Evolutionary conservation across 768 basidiomycete genomes (phyloP), one percentile per base, ranked within the genome.

Genomic region (Suillus subaureus): DNA sequence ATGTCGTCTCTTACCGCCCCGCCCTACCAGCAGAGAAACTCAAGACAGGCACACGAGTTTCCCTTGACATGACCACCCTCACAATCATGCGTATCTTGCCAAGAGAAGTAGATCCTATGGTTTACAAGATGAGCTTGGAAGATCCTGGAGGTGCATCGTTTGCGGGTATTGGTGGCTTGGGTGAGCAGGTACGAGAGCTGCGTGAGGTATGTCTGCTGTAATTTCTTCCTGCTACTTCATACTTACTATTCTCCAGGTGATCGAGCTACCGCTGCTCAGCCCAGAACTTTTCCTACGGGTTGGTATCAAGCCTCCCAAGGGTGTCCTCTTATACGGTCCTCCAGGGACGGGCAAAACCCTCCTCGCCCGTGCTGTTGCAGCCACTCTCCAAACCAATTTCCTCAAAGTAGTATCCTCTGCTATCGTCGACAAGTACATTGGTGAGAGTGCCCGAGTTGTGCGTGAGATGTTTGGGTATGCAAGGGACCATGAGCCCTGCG

Each of bases 381-480:
- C 95, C 21, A 97, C 92, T 4, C 84, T 97, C 33, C 86, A 93
- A 71, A 98, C 96, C 64, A 98, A 99, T 76, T 99, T 99, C 83
- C 87, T 99, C 57, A 99, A 99, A 78, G 97, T 99, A 62, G 97
- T 99, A 58, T 96, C 96, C 3, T 97, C 95, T 28, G 97, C 97
- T 18, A 98, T 99, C 71, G 93, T 99, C 67, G 91, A 96, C 83
- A 96, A 99, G 79, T 99, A 99, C 75, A 99, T 99, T 57, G 97
- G 97, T 71, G 97, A 99, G 81, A 95, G 93, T 65, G 97, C 97
- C 23, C 87, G 97, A 61, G 88, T 99, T 11, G 90, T 99, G 31
- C 87, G 97, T 70, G 97, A 99, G 78, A 99, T 99, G 97, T 99
- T 99, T 73, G 96, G 94, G 31, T 99, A 98, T 77, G 97, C 97